Conservation (phyloP, 164 flowering plant species). For the Dillenia suffruticosa region DNA sequence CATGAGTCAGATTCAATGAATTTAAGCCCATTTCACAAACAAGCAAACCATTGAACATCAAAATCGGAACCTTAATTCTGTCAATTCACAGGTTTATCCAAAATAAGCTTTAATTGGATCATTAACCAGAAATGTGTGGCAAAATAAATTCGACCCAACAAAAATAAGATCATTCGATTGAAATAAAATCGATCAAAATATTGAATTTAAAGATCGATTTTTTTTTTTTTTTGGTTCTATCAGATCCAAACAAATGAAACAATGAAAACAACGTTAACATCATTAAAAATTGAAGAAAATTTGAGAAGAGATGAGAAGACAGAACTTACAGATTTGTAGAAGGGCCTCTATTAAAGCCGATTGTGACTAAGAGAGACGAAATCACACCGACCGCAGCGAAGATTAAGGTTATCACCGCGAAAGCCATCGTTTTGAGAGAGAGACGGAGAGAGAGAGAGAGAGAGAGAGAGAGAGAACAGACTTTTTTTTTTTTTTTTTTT, state of each 20-base stretch:
- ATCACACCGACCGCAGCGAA: constrained; percentile 50
- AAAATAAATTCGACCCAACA: not conserved
- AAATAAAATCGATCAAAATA: not conserved
- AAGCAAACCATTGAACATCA: too few relatives aligned
- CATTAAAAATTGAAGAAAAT: not conserved
- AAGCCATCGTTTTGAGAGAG: constrained; percentile 37
- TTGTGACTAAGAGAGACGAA: constrained; percentile 45
- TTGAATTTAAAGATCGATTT: not conserved
- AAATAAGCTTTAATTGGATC: too few relatives aligned
- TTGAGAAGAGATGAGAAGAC: not conserved
- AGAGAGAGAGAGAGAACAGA: not conserved
- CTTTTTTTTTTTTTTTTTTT: too few relatives aligned
- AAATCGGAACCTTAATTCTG: too few relatives aligned
- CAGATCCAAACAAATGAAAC: not conserved
- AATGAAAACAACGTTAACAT: too few relatives aligned
- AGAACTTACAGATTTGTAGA: constrained; percentile 60
- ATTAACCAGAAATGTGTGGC: too few relatives aligned
- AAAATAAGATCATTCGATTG: not conserved
- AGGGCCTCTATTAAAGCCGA: constrained; percentile 71
- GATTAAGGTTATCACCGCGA: constrained; percentile 58
- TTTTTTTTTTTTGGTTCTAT: not conserved
- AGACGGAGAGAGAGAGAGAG: constrained; percentile 1
- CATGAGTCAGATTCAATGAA: too few relatives aligned
- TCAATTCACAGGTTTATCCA: too few relatives aligned
- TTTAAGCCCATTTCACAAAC: too few relatives aligned